Base-by-base conservation (phyloP, 1,284 basidiomycete species). In the Puccinia horiana region DNA sequence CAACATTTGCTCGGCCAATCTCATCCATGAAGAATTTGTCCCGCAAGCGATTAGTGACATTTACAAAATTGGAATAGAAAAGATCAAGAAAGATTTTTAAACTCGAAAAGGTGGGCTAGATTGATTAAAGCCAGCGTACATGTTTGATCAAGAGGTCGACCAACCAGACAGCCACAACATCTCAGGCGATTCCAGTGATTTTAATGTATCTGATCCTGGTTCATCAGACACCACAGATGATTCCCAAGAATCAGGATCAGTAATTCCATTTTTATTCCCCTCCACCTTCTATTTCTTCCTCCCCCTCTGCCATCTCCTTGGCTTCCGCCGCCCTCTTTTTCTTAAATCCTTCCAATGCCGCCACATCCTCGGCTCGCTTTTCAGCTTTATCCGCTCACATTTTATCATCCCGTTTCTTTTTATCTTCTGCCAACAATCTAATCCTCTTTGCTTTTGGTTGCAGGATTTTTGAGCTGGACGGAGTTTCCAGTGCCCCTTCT, bases 401-500 rank as follows among this genome's bases (percentile, higher is more conserved):
- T 58, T 58, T 58, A 5, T 58, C 26, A 16, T 58, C 56, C 29
- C 20, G 26, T 32, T 58, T 32, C 16, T 58, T 58, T 32, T 58
- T 58, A 26, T 58, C 56, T 58, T 58, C 56, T 26, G 56, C n/a
- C 26, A 26, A 58, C 56, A 58, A 58, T 58, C 56, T 58, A 26
- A 58, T 16, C 14, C 56, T 9, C 20, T 58, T 58, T 3, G 56
- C 23, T 58, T 58, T 58, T 58, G 56, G 56, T 32, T 58, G 23
- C 6, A 58, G n/a, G n/a, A n/a, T n/a, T n/a, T n/a, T n/a, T n/a
- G n/a, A n/a, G n/a, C n/a, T n/a, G n/a, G n/a, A n/a, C n/a, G n/a
- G n/a, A n/a, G n/a, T n/a, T n/a, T n/a, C n/a, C n/a, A n/a, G n/a
- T n/a, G n/a, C n/a, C n/a, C n/a, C n/a, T n/a, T n/a, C n/a, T n/a